A percentile compares a stretch with the other conserved stretches of the same genome.
phyloP scores from a whole-genome alignment of 805 yeast species.

The Geotrichum ghanense region DNA sequence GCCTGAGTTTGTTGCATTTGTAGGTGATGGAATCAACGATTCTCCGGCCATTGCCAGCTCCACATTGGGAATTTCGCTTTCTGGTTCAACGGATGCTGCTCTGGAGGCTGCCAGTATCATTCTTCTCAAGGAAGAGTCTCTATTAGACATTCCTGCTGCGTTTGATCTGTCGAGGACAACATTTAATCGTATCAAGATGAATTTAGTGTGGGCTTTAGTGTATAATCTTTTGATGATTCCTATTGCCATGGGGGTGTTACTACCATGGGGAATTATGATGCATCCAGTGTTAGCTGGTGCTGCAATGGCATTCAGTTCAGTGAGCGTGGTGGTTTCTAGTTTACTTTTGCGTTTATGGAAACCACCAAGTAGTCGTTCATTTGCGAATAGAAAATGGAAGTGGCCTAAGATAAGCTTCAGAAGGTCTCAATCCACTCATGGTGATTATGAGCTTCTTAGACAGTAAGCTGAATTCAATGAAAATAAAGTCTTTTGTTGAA shows the following conservation, averaged over 20 bases:
- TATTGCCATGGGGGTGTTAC: slow-evolving; percentile 83
- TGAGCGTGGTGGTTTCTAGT: slow-evolving; percentile 79
- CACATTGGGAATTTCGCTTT: slow-evolving; percentile 81
- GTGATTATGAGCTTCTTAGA: no score
- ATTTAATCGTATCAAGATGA: slow-evolving; percentile 64
- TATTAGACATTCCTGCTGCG: slow-evolving; percentile 35
- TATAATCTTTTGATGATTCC: slow-evolving; percentile 88
- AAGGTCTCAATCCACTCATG: neutral
- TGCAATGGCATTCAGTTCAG: slow-evolving; percentile 88
- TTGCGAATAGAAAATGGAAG: no score
- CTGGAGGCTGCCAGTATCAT: slow-evolving; percentile 95
- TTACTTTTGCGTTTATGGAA: slow-evolving; percentile 52
- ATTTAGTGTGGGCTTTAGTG: slow-evolving; percentile 74
- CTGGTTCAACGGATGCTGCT: slow-evolving; percentile 92
- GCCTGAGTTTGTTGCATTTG: slow-evolving; percentile 51
- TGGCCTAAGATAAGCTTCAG: neutral
- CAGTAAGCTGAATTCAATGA: no score
- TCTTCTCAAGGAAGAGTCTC: slow-evolving; percentile 30
- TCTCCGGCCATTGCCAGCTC: slow-evolving; percentile 91
- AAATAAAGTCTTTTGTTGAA: no score
- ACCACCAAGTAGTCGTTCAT: no score
- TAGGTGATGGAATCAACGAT: slow-evolving; percentile 97
- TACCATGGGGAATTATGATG: slow-evolving; percentile 61
- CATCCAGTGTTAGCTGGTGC: slow-evolving; percentile 87
- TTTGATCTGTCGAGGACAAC: slow-evolving; percentile 59